Base-by-base conservation (phyloP, 495 filamentous ascomycete species). In the Collariella sp. region DNA sequence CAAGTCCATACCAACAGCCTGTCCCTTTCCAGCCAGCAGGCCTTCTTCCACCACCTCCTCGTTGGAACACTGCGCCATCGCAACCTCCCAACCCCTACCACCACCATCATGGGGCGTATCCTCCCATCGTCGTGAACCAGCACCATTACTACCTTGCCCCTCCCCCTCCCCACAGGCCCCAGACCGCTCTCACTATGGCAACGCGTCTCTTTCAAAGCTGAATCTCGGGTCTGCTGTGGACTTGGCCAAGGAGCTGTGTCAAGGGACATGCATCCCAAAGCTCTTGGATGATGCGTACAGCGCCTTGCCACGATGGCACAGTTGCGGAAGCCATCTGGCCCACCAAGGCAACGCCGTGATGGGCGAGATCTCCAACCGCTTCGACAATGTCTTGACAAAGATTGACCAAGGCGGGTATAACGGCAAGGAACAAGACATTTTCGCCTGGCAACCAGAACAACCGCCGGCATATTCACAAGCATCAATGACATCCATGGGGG, bases 321-420 rank as follows among this genome's bases (percentile, higher is more conserved):
- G 58, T 7, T 67, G 67, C 39, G 66, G 67, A 24, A 70, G 64
- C 0, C 72, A 76, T 50, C 62, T 75, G 2, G 52, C 76, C 42
- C 70, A 68, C 47, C 71, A 77, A 54, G 62, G 62, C 16, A 75
- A 76, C 18, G 76, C 74, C 7, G 64, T 84, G 44, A 77, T 68
- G 54, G 77, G 84, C 50, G 69, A 77, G 52, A 76, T 88, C 56
- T 73, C 75, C 36, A 63, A 68, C 36, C 80, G 78, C 47, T 70
- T 89, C 41, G 74, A 85, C 64, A 60, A 77, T 26, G 75, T 87
- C 18, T 77, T 88, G 43, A 86, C 50, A 1, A 67, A 77, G 16
- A 88, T 89, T 20, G 86, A 91, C 65, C 72, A 70, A 15, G 83
- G 85, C n/a, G 72, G 67, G 13, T 87, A 82, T 49, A 69, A 67